Base-by-base conservation (phyloP, 106 monocot species). In the Platanthera guangdongensis region DNA sequence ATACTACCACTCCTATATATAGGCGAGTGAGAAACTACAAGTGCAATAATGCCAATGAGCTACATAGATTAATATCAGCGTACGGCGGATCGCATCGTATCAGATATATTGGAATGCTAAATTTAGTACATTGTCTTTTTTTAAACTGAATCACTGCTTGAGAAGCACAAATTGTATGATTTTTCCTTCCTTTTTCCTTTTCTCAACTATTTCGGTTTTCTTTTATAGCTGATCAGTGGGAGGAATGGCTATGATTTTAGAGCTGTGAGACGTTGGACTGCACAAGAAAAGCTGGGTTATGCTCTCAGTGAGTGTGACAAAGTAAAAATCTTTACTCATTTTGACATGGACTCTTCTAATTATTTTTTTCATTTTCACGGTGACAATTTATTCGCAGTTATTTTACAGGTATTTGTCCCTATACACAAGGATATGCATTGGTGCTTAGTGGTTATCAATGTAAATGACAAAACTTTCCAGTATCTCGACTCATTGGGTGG, bases 401-500 rank as follows among this genome's bases (percentile, higher is more conserved):
- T 14, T 69, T 18, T 86, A 50, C 78, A 91, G 88, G 77, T 91
- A 49, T 91, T 91, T 86, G 88, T 91, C 74, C 91, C 91, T 3
- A 88, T 91, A 82, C 91, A 91, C 80, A 91, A 88, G 72, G 79
- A 86, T 47, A 75, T 81, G 14, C 91, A 91, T 72, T 91, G 91
- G 91, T 88, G 88, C 78, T 81, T 91, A 62, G 91, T 84, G 51
- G 75, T 91, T 64, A 86, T 86, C 47, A 30, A 91, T 79, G 77
- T 91, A n/a, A 91, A 83, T 76, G 88, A 84, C 74, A 72, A 86
- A 78, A 82, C 80, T 51, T 76, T 91, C 16, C 84, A 81, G 39
- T 91, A 88, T 82, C 88, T 91, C 47, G 91, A 91, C 81, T 97
- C 96, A 57, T 87, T 97, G 68, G 96, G 93, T 32, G 84, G 91